Evolutionary conservation across 225 moss, liverwort and hornwort species (phyloP).

Genomic region (Thuidium tamariscinum): DNA sequence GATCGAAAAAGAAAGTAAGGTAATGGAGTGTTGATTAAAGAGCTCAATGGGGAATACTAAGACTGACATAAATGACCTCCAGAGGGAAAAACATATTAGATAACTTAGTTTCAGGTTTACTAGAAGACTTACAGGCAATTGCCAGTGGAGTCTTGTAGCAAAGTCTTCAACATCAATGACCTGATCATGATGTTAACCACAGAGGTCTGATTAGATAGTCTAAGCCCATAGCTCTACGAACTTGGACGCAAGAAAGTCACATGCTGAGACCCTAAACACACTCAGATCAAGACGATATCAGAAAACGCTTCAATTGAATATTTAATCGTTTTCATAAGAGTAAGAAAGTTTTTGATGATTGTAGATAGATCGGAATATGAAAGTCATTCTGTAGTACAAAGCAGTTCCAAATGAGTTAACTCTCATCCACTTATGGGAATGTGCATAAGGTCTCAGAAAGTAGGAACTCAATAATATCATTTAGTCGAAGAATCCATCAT

Average conservation of each 20-base stretch:
- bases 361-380: background rate
- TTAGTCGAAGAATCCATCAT: background rate
- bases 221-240: background rate
- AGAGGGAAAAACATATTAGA: background rate
- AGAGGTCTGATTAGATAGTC: constrained; percentile 24
- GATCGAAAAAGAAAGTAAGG: background rate
- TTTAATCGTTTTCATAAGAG: background rate
- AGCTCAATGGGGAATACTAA: background rate
- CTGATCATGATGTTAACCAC: constrained; percentile 37
- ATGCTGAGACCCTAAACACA: background rate
- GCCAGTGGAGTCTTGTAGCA: constrained; percentile 43
- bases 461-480: background rate
- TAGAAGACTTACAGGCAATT: constrained; percentile 52
- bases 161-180: constrained; percentile 34
- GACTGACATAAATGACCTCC: background rate
- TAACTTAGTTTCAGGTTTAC: constrained; percentile 10
- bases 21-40: background rate
- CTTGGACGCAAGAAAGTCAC: background rate
- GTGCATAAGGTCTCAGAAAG: background rate
- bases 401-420: background rate
- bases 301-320: background rate
- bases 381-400: background rate
- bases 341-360: background rate
- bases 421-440: background rate
- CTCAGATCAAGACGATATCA: background rate